Base-by-base conservation (phyloP, 2,329 filamentous ascomycete species). In the Hortaea werneckii region DNA sequence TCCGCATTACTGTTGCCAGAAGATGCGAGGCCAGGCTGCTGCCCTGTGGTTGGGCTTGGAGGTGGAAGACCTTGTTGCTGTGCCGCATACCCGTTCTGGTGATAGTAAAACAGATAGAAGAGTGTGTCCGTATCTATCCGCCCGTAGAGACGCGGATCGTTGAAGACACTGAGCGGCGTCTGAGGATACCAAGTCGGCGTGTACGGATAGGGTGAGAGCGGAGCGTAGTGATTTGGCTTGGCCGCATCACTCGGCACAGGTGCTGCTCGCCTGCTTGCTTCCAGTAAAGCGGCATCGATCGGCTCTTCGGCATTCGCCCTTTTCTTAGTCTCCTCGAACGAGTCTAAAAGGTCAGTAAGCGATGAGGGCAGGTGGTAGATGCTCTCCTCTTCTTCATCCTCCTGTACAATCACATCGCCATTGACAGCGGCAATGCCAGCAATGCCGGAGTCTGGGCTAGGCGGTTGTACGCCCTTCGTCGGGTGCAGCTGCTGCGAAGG, bases 101-200 rank as follows among this genome's bases (percentile, higher is more conserved):
- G 87, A 73, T 98, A 98, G 74, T 98, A 98, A 69, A 98, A 98
- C 40, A 95, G 85, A 69, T 98, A 98, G 69, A 98, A 98, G 7
- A 98, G 75, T 29, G 90, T 95, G 62, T 98, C 92, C 0, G 89
- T 88, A 60, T 98, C 92, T 50, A 98, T 90, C 47, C 87, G 79
- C 27, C 79, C 78, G 67, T 95, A 98, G 50, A 98, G 69, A 40
- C 85, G 76, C 30, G 87, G 85, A 65, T 98, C 88, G 57, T 95
- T 88, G 57, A 96, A 90, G 53, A 96, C 87, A 2, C 84, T 72
- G 37, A 95, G 74, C n/a, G 89, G 85, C 62, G 95, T 88, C 61
- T 94, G 87, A 5, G 92, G 92, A 65, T 94, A 98, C 55, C 92
- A 86, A 6, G 85, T 74, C 3, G 82, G 82, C 5, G 85, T 85